Evolutionary conservation across 805 yeast genomes (phyloP).

Genomic region (Sporopachydermia lactativora): DNA sequence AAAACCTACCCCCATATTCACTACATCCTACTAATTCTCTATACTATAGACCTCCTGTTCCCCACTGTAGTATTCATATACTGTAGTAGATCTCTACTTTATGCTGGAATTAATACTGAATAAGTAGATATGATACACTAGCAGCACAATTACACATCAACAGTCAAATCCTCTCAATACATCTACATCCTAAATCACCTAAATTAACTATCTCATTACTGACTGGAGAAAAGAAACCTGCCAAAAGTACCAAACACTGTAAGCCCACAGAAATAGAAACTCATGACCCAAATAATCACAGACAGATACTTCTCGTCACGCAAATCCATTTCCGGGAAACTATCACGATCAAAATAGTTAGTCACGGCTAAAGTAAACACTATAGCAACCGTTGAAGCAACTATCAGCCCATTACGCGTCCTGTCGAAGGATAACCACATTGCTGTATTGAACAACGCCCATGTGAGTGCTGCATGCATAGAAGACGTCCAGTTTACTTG

Average conservation of each 20-base stretch:
- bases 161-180: too few relatives aligned
- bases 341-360: not conserved
- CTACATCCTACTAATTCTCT: too few relatives aligned
- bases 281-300: constrained; percentile 2
- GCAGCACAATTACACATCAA: too few relatives aligned
- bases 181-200: too few relatives aligned
- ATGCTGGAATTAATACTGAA: too few relatives aligned
- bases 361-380: not conserved
- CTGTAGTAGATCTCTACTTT: too few relatives aligned
- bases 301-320: not conserved
- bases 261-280: constrained; percentile 3
- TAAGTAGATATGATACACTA: too few relatives aligned
- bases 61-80: too few relatives aligned
- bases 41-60: too few relatives aligned
- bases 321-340: not conserved
- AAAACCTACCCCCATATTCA: too few relatives aligned
- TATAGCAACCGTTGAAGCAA: not conserved
- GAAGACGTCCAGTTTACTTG: constrained; percentile 3
- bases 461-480: constrained; percentile 3
- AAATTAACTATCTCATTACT: too few relatives aligned
- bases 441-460: constrained; percentile 1
- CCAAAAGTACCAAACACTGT: constrained; percentile 3
- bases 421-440: constrained; percentile 2
- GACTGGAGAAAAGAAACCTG: constrained; percentile 2
- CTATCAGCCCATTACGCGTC: not conserved